Conservation (phyloP, 2,329 filamentous ascomycete genomes). For the Aspergillus sp. region DNA sequence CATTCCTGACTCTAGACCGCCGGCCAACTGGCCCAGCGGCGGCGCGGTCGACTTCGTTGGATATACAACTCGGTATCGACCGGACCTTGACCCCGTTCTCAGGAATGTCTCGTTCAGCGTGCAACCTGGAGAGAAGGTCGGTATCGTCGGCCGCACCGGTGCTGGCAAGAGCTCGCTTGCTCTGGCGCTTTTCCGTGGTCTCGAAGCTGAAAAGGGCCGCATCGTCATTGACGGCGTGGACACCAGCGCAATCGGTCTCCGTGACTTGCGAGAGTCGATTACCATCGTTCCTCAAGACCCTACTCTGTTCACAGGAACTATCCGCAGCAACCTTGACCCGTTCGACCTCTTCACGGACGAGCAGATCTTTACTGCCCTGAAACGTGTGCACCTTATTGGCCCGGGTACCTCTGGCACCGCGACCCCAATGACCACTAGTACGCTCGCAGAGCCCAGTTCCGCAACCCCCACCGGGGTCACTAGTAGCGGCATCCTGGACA, state of each 20-base stretch:
- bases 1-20: slow-evolving; percentile 75
- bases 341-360: slow-evolving; percentile 88
- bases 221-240: slow-evolving; percentile 92
- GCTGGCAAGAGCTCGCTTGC: slow-evolving; percentile 96
- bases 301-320: slow-evolving; percentile 88
- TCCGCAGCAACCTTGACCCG: slow-evolving; percentile 89
- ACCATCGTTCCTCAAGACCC: slow-evolving; percentile 97
- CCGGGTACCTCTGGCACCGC: slow-evolving; percentile 38
- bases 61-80: slow-evolving; percentile 86
- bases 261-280: slow-evolving; percentile 87
- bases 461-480: slow-evolving; percentile 24
- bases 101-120: slow-evolving; percentile 85
- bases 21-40: slow-evolving; percentile 78
- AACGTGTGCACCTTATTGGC: slow-evolving; percentile 81
- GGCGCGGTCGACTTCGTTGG: slow-evolving; percentile 84
- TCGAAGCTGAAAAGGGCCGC: slow-evolving; percentile 87
- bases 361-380: slow-evolving; percentile 82
- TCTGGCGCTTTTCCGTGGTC: slow-evolving; percentile 85
- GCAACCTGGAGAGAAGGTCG: slow-evolving; percentile 83
- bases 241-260: slow-evolving; percentile 85
- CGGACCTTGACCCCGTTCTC: slow-evolving; percentile 84
- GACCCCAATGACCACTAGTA: slow-evolving; percentile 37
- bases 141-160: slow-evolving; percentile 92
- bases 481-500: slow-evolving; percentile 54
- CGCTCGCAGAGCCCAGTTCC: slow-evolving; percentile 26